Evolutionary conservation across 2,329 filamentous ascomycete species (phyloP).

Genomic region (Zasmidium cellare): DNA sequence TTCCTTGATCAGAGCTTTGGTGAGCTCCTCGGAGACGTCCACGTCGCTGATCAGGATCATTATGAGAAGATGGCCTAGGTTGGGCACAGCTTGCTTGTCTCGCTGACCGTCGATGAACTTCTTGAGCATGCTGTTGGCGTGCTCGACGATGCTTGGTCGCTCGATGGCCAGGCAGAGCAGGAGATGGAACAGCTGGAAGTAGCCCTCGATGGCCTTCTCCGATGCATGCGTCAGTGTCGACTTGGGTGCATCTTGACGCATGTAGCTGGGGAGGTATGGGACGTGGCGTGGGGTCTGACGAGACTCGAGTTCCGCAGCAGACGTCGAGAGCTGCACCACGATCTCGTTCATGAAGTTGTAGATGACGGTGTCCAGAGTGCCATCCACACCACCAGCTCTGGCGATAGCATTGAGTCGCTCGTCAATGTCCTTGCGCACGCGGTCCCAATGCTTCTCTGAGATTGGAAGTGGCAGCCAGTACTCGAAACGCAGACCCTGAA

Average conservation of each 20-base stretch:
- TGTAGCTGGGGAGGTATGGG: neutral
- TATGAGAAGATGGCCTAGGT: slow-evolving; percentile 25
- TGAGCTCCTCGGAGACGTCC: slow-evolving; percentile 18
- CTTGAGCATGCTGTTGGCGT: slow-evolving; percentile 17
- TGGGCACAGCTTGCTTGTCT: slow-evolving; percentile 19
- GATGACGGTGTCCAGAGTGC: slow-evolving; percentile 17
- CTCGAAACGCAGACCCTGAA: slow-evolving; percentile 21
- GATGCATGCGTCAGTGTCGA: slow-evolving; percentile 23
- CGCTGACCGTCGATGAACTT: slow-evolving; percentile 17
- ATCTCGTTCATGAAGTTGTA: slow-evolving; percentile 27
- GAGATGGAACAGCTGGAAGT: slow-evolving; percentile 28
- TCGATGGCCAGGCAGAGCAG: slow-evolving; percentile 24
- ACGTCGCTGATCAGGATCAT: slow-evolving; percentile 21
- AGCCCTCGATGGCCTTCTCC: slow-evolving; percentile 26
- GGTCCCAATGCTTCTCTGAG: slow-evolving; percentile 21
- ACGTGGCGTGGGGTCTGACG: neutral
- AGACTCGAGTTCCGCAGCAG: slow-evolving; percentile 8
- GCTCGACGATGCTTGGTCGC: slow-evolving; percentile 8
- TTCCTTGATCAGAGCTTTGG: slow-evolving; percentile 23
- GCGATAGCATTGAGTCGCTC: slow-evolving; percentile 11
- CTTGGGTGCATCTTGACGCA: neutral
- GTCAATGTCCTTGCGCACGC: slow-evolving; percentile 9
- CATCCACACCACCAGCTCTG: neutral
- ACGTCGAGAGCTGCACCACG: slow-evolving; percentile 19
- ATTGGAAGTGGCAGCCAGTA: slow-evolving; percentile 25